Percentiles rank a stretch among this genome's conserved stretches.
Evolutionary conservation across 2,329 filamentous ascomycete species (phyloP).

Genomic region (Phyllosticta citrichinensis): DNA sequence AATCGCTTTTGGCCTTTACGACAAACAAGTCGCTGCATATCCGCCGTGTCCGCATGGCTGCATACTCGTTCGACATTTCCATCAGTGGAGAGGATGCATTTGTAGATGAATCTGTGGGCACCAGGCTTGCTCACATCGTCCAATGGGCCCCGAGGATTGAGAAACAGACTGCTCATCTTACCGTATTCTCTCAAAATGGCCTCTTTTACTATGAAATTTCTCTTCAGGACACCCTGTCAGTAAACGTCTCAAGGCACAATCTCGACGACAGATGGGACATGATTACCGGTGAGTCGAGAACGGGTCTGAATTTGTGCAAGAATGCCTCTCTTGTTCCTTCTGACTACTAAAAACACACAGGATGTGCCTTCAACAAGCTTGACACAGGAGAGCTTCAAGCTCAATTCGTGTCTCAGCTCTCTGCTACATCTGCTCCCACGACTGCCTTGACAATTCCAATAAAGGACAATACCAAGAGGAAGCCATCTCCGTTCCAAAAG

Average conservation of each 20-base stretch:
- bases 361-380: conserved; percentile 20
- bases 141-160: conserved; percentile 3
- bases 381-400: conserved; percentile 14
- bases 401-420: conserved; percentile 29
- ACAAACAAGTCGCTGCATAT: conserved; percentile 18
- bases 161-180: conserved; percentile 16
- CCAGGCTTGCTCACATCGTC: background rate
- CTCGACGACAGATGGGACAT: conserved; percentile 35
- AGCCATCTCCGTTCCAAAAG: conserved; percentile 28
- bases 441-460: conserved; percentile 21
- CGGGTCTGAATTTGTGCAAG: background rate
- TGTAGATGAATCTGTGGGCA: background rate
- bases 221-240: conserved; percentile 16
- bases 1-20: conserved; percentile 26
- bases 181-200: conserved; percentile 22
- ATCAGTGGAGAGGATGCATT: background rate
- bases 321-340: background rate
- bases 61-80: background rate
- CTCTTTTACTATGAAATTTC: conserved; percentile 21
- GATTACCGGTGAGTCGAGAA: conserved; percentile 21
- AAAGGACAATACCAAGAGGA: conserved; percentile 6
- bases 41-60: background rate
- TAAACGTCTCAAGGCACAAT: conserved; percentile 18
- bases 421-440: conserved; percentile 23
- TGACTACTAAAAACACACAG: conserved; percentile 13